Evolutionary conservation across 2,329 filamentous ascomycete genomes (phyloP), one percentile per base, ranked within the genome.

Genomic region (Fusarium burgessii): DNA sequence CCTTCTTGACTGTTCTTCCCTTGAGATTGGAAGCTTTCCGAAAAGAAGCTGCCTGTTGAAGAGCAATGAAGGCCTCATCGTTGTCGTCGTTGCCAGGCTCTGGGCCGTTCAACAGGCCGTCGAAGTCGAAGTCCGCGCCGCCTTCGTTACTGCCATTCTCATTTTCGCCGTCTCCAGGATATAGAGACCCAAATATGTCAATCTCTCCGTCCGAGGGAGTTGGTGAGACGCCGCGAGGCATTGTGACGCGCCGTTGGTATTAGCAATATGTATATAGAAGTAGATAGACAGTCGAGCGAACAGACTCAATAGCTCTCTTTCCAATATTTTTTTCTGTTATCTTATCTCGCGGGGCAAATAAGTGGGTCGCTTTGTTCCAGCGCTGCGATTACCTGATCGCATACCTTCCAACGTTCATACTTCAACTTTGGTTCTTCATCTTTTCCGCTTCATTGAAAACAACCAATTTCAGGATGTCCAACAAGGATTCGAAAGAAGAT

Each of bases 61-160:
- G 88, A 13, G 95, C 94, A 81, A 99, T 99, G 77, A 98, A 98
- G 0, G 92, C 92, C 78, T 92, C 95, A 78, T 99, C 94, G 20
- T 85, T 90, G 50, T 91, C 91, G 41, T 88, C 89, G 42, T 83
- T 82, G n/a, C 79, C 84, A 2, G 72, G 73, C 6, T 68, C 66
- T 79, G 73, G 74, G n/a, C 68, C 84, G 62, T 91, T 88, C 50
- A 94, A 82, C 47, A 93, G 86, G 54, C 88, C 87, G 56, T 87
- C 87, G 42, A 88, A 85, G 71, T 91, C 88, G 52, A 91, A 83
- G 54, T 87, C 85, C 49, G 81, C 79, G 50, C 74, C 75, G 52
- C 66, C 77, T 57, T 72, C 79, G 63, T 79, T 80, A 60, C 63
- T 84, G 56, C 73, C 79, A 62, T 79, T 81, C 57, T 70, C 84